A percentile compares a stretch with the other conserved stretches of the same genome.
Evolutionary conservation across 2,329 filamentous ascomycete genomes (phyloP).

Genomic region (Diaporthe aspalathi): DNA sequence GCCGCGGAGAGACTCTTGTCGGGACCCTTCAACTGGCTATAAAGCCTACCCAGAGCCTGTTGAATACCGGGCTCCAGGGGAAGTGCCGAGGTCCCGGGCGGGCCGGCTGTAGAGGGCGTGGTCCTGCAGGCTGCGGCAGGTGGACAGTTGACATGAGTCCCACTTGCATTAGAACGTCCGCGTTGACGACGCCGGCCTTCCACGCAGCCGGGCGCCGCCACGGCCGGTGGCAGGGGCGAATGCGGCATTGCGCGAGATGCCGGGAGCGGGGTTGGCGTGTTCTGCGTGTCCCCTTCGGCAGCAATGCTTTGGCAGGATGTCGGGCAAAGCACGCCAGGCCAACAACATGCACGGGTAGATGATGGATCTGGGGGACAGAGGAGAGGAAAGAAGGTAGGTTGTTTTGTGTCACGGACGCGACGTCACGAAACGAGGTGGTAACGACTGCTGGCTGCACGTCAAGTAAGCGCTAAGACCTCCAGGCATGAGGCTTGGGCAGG

Average conservation of each 20-base stretch:
- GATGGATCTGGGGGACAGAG: background rate
- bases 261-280: background rate
- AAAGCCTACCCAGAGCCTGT: constrained; percentile 29
- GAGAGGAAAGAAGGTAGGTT: background rate
- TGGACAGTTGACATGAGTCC: constrained; percentile 24
- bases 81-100: background rate
- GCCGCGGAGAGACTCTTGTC: constrained; percentile 27
- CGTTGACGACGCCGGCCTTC: constrained; percentile 28
- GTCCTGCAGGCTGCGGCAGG: constrained; percentile 14
- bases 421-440: constrained; percentile 27
- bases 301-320: background rate
- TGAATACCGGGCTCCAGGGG: constrained; percentile 14
- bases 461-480: constrained; percentile 36
- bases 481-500: constrained; percentile 37
- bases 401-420: constrained; percentile 1
- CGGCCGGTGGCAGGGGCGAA: background rate
- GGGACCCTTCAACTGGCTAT: constrained; percentile 28
- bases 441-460: constrained; percentile 25
- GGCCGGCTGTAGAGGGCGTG: constrained; percentile 17
- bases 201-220: constrained; percentile 14
- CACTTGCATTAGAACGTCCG: constrained; percentile 25
- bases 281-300: background rate
- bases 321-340: background rate
- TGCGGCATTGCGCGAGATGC: background rate
- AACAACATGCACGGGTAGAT: background rate